These are phyloP conservation scores for Colletotrichum sublineola DNA, from an alignment of 2,329 filamentous ascomycete species.

Conservation along the genomic window DNA sequence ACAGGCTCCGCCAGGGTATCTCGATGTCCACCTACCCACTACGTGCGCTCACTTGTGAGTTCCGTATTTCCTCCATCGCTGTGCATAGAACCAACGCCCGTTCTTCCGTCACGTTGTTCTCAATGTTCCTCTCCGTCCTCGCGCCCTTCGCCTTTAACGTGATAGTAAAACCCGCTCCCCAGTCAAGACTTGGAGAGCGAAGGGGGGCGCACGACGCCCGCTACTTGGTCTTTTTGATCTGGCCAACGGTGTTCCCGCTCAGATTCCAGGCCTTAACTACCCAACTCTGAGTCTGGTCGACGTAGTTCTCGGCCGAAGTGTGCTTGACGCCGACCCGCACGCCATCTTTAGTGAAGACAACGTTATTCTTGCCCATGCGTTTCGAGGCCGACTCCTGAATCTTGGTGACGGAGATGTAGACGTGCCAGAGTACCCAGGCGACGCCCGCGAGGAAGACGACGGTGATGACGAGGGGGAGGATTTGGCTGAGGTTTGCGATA, in stretches of 20 bases:
- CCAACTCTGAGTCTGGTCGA: constrained; percentile 79
- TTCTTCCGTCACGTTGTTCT: neutral
- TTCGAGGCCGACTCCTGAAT: constrained; percentile 75
- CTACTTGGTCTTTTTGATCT: constrained; percentile 41
- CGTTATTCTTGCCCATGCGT: constrained; percentile 81
- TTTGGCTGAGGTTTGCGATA: constrained; percentile 58
- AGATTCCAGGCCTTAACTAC: constrained; percentile 77
- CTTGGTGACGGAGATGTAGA: constrained; percentile 76
- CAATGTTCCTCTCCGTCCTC: neutral
- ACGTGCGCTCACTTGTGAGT: neutral
- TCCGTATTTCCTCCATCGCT: neutral
- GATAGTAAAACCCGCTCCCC: neutral
- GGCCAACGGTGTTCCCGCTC: constrained; percentile 49
- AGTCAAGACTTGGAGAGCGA: neutral
- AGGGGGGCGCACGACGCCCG: neutral
- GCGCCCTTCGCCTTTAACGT: neutral
- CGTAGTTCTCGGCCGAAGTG: constrained; percentile 76
- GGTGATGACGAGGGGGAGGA: constrained; percentile 77
- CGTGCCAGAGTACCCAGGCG: constrained; percentile 78
- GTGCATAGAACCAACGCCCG: neutral
- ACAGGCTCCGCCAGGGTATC: constrained; percentile 17
- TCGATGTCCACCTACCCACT: neutral
- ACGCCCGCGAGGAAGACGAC: constrained; percentile 68
- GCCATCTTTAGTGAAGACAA: constrained; percentile 81
- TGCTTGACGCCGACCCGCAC: constrained; percentile 79